These are phyloP conservation scores for Citrus trifoliata DNA, from an alignment of 345 rosid species.

Conservation along the genomic window DNA sequence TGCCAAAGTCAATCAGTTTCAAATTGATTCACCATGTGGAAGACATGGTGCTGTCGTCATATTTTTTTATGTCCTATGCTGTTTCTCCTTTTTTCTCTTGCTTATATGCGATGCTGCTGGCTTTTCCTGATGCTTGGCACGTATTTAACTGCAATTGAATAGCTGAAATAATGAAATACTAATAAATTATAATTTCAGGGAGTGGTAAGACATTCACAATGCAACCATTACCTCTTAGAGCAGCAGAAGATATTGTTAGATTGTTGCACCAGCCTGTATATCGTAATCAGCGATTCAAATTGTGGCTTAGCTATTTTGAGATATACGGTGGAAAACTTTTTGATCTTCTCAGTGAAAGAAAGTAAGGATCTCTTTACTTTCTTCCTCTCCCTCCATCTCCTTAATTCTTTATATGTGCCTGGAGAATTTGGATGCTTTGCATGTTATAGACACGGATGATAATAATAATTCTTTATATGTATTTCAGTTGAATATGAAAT, in stretches of 20 bases:
- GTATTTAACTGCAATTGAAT: background rate
- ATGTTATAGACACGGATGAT: background rate
- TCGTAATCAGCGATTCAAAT: constrained; percentile 73
- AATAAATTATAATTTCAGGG: constrained; percentile 47
- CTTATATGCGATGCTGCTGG: background rate
- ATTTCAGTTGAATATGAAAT: background rate
- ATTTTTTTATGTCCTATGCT: background rate
- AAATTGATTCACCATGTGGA: background rate
- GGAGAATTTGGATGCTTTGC: background rate
- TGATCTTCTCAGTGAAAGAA: constrained; percentile 90
- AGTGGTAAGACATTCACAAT: constrained; percentile 99
- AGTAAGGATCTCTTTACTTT: constrained; percentile 44
- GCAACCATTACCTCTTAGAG: constrained; percentile 94
- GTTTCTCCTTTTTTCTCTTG: background rate
- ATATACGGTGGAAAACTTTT: constrained; percentile 96
- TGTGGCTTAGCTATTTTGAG: constrained; percentile 98
- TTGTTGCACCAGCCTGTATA: constrained; percentile 81
- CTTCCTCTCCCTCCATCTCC: background rate
- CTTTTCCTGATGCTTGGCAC: background rate
- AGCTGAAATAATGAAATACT: background rate
- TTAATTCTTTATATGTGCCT: background rate
- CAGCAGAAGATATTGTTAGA: constrained; percentile 83
- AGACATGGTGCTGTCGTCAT: background rate
- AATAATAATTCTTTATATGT: background rate
- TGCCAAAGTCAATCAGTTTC: background rate